Base-by-base conservation (phyloP, 495 filamentous ascomycete genomes). In the Lindgomyces ingoldianus region DNA sequence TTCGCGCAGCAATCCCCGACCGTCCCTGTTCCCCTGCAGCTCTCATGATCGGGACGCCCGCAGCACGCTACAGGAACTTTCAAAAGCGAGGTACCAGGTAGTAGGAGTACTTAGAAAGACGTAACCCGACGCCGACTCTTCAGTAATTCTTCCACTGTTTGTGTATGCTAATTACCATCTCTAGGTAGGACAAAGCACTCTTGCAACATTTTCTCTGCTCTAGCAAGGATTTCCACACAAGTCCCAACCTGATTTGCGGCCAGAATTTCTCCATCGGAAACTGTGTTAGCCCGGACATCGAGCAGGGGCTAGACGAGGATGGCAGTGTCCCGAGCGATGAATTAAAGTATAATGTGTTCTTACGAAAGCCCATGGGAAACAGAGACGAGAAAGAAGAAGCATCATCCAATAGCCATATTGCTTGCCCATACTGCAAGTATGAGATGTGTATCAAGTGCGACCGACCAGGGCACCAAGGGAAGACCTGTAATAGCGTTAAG, bases 351-450 rank as follows among this genome's bases (percentile, higher is more conserved):
- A n/a, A n/a, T n/a, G n/a, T n/a, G n/a, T n/a, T n/a, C n/a, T n/a
- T n/a, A n/a, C n/a, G n/a, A n/a, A n/a, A n/a, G n/a, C n/a, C n/a
- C n/a, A n/a, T n/a, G n/a, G n/a, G n/a, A n/a, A n/a, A n/a, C n/a
- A n/a, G 14, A 39, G 33, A 39, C 14, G 6, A 39, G 33, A 14
- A 39, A 39, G 14, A 6, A 39, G 33, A 14, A 6, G 33, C 6
- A 6, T 14, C 33, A 39, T 39, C 33, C 33, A n/a, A n/a, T n/a
- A n/a, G n/a, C 33, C 33, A 6, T 18, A 51, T 64, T 29, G 51
- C 24, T 1, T 64, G 60, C 19, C 60, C 60, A 14, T 42, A 57
- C 19, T 64, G 60, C 52, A 29, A 41, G 1, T 64, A 16, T 21
- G 21, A 48, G 12, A 14, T 57, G 0, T 64, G 60, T 33, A 22